These are phyloP conservation scores for Colletotrichum tropicicola DNA, from an alignment of 2,329 filamentous ascomycete species.

Conservation along the genomic window DNA sequence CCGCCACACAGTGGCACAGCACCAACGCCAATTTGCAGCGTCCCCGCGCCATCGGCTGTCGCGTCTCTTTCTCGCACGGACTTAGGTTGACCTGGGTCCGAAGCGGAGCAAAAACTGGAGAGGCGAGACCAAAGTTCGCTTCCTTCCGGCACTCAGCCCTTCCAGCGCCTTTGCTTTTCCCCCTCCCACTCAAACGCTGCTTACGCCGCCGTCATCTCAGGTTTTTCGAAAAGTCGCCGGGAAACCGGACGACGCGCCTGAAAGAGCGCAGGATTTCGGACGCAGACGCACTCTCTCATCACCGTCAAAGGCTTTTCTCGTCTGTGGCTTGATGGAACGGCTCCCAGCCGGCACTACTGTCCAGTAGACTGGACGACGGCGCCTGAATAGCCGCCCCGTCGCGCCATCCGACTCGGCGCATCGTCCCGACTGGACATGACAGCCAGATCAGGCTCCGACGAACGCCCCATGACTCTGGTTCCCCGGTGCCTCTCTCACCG, in stretches of 20 bases:
- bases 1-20: conserved; percentile 17
- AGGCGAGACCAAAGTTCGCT: conserved; percentile 17
- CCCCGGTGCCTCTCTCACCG: conserved; percentile 8
- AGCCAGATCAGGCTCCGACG: neutral
- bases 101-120: neutral
- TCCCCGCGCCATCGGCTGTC: conserved; percentile 2
- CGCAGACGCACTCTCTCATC: neutral
- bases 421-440: neutral
- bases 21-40: neutral
- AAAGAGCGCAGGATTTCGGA: neutral
- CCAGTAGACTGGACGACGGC: conserved; percentile 4
- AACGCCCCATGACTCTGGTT: neutral
- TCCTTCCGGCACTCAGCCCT: conserved; percentile 18
- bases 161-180: neutral
- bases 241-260: neutral
- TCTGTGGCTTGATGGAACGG: conserved; percentile 4
- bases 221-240: neutral
- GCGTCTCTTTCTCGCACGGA: conserved; percentile 15
- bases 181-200: conserved; percentile 20
- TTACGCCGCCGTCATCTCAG: conserved; percentile 12
- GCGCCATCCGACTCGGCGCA: neutral
- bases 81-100: neutral
- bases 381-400: conserved; percentile 22
- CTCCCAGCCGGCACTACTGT: neutral
- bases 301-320: neutral